A percentile compares a stretch with the other conserved stretches of the same genome.
Evolutionary conservation across 176 grass and related monocot species (phyloP).

Genomic region (Phoenix dactylifera): DNA sequence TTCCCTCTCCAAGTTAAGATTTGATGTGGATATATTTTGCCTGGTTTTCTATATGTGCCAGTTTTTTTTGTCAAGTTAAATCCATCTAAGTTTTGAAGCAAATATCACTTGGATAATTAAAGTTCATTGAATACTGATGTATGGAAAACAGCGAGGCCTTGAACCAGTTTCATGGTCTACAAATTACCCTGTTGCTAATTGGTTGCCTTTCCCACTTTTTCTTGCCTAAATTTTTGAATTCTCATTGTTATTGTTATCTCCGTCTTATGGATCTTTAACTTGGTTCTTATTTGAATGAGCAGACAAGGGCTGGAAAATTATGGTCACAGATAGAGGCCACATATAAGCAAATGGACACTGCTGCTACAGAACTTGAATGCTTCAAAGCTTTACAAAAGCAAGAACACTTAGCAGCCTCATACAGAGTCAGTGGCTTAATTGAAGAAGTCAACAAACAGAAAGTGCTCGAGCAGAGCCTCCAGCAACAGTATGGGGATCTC

Average conservation of each 20-base stretch:
- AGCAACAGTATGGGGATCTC: conserved; percentile 53
- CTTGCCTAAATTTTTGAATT: neutral
- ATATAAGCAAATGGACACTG: conserved; percentile 76
- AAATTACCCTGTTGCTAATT: too few species aligned
- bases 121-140: too few species aligned
- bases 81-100: too few species aligned
- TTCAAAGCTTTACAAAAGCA: conserved; percentile 88
- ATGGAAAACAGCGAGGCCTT: too few species aligned
- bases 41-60: too few species aligned
- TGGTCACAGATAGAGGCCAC: conserved; percentile 70
- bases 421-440: conserved; percentile 38
- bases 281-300: conserved; percentile 19
- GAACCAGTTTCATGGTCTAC: too few species aligned
- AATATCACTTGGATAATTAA: too few species aligned
- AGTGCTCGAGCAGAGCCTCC: conserved; percentile 49
- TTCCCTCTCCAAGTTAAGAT: too few species aligned
- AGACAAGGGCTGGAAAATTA: conserved; percentile 53
- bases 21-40: too few species aligned
- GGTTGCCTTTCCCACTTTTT: too few species aligned
- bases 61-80: too few species aligned
- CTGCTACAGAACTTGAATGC: conserved; percentile 76
- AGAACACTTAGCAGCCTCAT: conserved; percentile 61
- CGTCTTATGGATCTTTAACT: neutral
- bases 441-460: conserved; percentile 86
- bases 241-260: neutral